These are phyloP conservation scores for Circinella minor DNA, from an alignment of 371 early-diverging fungal genomes.

Conservation along the genomic window DNA sequence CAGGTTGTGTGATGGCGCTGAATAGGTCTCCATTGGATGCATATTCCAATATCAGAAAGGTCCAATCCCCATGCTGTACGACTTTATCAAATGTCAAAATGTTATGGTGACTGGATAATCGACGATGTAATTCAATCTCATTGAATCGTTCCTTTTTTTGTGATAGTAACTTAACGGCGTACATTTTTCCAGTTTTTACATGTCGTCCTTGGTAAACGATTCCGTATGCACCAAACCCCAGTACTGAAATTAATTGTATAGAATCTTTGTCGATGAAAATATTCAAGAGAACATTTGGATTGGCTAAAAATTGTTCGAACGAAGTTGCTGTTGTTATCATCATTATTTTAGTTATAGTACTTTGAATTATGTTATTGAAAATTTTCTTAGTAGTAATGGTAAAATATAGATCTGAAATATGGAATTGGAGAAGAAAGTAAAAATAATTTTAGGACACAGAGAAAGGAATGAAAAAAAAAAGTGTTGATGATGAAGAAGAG, in stretches of 20 bases:
- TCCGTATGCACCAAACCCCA: conserved; percentile 76
- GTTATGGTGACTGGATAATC: conserved; percentile 55
- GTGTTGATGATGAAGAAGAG: not conserved
- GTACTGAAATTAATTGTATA: conserved; percentile 48
- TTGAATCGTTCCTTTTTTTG: conserved; percentile 6
- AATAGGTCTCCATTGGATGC: conserved; percentile 81
- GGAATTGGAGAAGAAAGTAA: no score
- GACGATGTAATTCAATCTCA: conserved; percentile 7
- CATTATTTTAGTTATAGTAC: no score
- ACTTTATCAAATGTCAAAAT: conserved; percentile 72
- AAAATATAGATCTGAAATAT: no score
- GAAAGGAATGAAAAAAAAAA: not conserved
- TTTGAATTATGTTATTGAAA: no score
- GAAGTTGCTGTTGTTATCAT: not conserved
- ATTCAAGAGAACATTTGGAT: conserved; percentile 31
- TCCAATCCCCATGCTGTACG: conserved; percentile 68
- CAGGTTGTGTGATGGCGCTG: conserved; percentile 58
- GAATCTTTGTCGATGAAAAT: conserved; percentile 38
- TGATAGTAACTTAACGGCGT: conserved; percentile 71
- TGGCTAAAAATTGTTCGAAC: conserved; percentile 1
- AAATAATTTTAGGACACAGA: no score
- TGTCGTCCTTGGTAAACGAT: conserved; percentile 65
- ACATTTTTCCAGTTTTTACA: conserved; percentile 35
- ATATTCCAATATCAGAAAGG: conserved; percentile 83
- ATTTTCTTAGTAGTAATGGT: no score